These are phyloP conservation scores for Emergomyces pasteurianus DNA, from an alignment of 2,329 filamentous ascomycete species.

Conservation along the genomic window DNA sequence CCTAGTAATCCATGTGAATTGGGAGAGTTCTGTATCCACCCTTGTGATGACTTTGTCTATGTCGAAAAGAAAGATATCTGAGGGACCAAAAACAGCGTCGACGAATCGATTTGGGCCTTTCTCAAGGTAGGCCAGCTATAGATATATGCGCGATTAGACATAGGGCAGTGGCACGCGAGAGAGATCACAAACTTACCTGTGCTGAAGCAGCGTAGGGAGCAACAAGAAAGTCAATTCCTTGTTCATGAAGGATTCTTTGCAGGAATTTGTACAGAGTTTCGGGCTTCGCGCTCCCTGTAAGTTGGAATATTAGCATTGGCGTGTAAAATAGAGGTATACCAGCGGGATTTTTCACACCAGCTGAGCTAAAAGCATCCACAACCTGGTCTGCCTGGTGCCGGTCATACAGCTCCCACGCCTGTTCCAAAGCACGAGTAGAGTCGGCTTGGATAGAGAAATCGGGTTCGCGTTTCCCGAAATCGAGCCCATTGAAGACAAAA, in stretches of 20 bases:
- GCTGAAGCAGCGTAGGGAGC: constrained; percentile 80
- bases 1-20: constrained; percentile 54
- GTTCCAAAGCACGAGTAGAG: constrained; percentile 55
- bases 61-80: constrained; percentile 76
- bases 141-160: neutral
- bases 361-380: constrained; percentile 75
- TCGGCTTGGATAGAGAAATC: constrained; percentile 47
- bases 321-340: neutral
- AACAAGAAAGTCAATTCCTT: constrained; percentile 63
- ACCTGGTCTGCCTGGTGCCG: constrained; percentile 66
- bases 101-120: constrained; percentile 55
- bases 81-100: constrained; percentile 69
- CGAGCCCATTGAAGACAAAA: constrained; percentile 86
- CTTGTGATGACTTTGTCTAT: constrained; percentile 60
- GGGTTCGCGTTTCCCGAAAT: constrained; percentile 64
- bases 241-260: constrained; percentile 58
- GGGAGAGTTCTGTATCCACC: constrained; percentile 44
- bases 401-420: constrained; percentile 82
- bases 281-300: constrained; percentile 54
- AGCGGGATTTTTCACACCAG: constrained; percentile 41
- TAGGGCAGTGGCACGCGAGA: neutral
- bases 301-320: constrained; percentile 15
- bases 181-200: constrained; percentile 48
- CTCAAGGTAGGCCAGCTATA: constrained; percentile 60
- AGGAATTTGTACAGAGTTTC: constrained; percentile 66